phyloP scores from a whole-genome alignment of 768 basidiomycete species.

The Pulveroboletus sp. region DNA sequence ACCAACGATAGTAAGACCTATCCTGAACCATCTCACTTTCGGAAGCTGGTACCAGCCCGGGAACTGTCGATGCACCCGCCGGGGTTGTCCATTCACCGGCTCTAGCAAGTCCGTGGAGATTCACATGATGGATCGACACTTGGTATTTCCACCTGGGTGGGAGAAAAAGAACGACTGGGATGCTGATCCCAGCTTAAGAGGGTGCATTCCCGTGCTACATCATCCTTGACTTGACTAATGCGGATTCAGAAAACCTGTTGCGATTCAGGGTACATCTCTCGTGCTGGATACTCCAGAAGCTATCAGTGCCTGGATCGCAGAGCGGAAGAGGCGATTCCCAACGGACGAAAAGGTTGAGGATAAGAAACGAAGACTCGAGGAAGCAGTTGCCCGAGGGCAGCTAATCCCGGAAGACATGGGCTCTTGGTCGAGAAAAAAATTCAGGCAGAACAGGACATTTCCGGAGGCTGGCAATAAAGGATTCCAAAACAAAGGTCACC shows the following conservation, averaged over 20 bases:
- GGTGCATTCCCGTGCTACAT: conserved; percentile 39
- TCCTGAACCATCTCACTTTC: conserved; percentile 17
- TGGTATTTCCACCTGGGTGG: conserved; percentile 77
- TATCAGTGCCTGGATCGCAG: conserved; percentile 80
- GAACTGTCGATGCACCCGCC: conserved; percentile 52
- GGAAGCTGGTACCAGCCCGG: conserved; percentile 63
- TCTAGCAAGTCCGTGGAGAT: conserved; percentile 66
- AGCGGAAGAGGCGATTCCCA: conserved; percentile 85
- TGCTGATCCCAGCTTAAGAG: conserved; percentile 75
- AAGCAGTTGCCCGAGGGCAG: conserved; percentile 79
- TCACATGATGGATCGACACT: conserved; percentile 89
- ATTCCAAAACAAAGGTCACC: conserved; percentile 5
- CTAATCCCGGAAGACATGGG: conserved; percentile 46
- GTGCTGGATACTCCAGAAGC: conserved; percentile 77
- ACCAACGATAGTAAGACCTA: conserved; percentile 7
- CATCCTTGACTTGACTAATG: conserved; percentile 2
- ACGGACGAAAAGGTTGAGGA: conserved; percentile 64
- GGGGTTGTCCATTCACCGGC: conserved; percentile 63
- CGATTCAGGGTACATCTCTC: conserved; percentile 76
- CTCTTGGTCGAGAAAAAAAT: conserved; percentile 40
- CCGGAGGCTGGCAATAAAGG: conserved; percentile 1
- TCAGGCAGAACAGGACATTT: conserved; percentile 25
- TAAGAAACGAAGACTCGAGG: conserved; percentile 74
- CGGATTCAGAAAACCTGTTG: conserved; percentile 55
- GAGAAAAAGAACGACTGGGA: conserved; percentile 67